phyloP scores from a whole-genome alignment of 768 basidiomycete species.

The Lenzites betulinus region DNA sequence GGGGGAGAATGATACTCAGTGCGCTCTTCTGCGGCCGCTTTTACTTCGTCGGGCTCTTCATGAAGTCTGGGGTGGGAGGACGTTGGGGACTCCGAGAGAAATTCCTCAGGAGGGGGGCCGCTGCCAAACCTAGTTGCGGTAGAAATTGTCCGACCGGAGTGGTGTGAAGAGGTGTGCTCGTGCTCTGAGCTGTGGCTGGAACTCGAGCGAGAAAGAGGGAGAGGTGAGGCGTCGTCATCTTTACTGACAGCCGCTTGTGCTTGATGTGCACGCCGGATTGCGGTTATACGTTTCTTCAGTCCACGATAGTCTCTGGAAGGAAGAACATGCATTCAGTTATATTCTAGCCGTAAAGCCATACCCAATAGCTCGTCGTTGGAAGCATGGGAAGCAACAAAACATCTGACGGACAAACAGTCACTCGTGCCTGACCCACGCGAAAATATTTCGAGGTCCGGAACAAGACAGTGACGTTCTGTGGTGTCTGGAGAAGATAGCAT shows the following conservation, averaged over 20 bases:
- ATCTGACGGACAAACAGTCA: too few relatives aligned
- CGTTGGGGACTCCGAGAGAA: too few relatives aligned
- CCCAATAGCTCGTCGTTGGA: neutral
- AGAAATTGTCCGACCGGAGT: neutral
- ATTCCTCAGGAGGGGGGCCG: neutral
- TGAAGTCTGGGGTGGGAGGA: too few relatives aligned
- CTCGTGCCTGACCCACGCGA: too few relatives aligned
- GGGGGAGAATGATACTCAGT: neutral
- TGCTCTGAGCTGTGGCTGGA: neutral
- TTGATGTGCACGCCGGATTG: constrained; percentile 42
- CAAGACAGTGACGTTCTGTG: too few relatives aligned
- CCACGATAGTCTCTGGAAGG: constrained; percentile 64
- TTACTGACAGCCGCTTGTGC: neutral
- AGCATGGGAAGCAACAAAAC: too few relatives aligned
- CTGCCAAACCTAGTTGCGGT: neutral
- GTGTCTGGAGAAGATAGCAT: too few relatives aligned
- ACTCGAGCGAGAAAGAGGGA: constrained; percentile 3
- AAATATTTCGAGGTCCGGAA: too few relatives aligned
- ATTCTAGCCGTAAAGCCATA: neutral
- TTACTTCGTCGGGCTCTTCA: neutral
- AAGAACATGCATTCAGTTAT: neutral
- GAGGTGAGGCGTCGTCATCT: neutral
- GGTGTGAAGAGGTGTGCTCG: neutral
- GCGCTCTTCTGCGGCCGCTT: neutral
- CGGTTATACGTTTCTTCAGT: constrained; percentile 66